Conservation (phyloP, 768 basidiomycete species). For the Cystofilobasidium ferigula region DNA sequence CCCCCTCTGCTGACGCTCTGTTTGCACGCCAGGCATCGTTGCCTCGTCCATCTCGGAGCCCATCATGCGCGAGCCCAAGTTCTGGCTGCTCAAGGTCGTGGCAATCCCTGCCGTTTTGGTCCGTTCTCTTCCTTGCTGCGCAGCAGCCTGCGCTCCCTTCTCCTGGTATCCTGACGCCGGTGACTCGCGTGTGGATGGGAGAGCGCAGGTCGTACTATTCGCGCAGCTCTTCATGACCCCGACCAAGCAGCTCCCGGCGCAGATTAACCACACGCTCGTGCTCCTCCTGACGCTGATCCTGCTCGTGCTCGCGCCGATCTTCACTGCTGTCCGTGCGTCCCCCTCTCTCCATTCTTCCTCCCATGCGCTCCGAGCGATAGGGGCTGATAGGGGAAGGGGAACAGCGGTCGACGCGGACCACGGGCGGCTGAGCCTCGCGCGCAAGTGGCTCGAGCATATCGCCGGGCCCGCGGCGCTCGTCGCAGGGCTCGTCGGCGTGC, state of each 20-base stretch:
- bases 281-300: constrained; percentile 22
- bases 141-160: neutral
- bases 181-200: neutral
- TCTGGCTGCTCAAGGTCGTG: constrained; percentile 20
- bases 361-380: neutral
- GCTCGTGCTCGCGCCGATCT: constrained; percentile 19
- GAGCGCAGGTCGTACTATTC: neutral
- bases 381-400: no score
- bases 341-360: neutral
- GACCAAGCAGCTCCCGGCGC: constrained; percentile 1
- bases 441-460: constrained; percentile 12
- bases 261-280: constrained; percentile 16
- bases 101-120: constrained; percentile 1
- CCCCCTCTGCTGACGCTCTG: neutral
- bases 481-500: constrained; percentile 2
- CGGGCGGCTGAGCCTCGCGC: constrained; percentile 18
- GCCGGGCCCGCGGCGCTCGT: constrained; percentile 2
- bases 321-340: constrained; percentile 14
- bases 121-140: neutral
- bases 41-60: constrained; percentile 7
- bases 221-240: constrained; percentile 4
- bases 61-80: constrained; percentile 16
- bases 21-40: neutral
- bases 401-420: constrained; percentile 23
- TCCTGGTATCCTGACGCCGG: neutral